Conservation (phyloP, 2,329 filamentous ascomycete species). For the Fusarium veterinarium region DNA sequence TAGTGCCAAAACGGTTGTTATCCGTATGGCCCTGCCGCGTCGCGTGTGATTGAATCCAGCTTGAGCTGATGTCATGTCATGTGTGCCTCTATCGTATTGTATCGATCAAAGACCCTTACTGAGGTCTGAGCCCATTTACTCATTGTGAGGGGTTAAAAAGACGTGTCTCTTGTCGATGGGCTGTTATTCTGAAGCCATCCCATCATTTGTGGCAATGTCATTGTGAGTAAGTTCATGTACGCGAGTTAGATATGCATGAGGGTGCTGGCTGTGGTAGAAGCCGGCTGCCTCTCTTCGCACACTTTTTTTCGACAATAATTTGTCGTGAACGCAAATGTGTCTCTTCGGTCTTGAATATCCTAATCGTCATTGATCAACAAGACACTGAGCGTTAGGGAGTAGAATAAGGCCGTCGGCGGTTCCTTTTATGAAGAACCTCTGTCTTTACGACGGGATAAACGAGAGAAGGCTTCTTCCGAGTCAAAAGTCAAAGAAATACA, state of each 20-base stretch:
- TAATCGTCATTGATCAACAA: slow-evolving; percentile 9
- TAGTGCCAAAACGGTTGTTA: slow-evolving; percentile 21
- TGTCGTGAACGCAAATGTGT: neutral
- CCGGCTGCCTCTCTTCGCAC: slow-evolving; percentile 4
- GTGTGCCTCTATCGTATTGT: neutral
- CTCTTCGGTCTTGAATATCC: slow-evolving; percentile 27
- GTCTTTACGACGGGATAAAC: neutral
- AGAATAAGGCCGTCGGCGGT: slow-evolving; percentile 18
- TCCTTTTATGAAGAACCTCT: slow-evolving; percentile 18
- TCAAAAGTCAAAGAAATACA: neutral
- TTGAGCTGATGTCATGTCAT: slow-evolving; percentile 38
- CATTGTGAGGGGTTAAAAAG: slow-evolving; percentile 1
- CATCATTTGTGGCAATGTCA: neutral
- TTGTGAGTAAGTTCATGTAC: slow-evolving; percentile 10
- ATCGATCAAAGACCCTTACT: slow-evolving; percentile 17
- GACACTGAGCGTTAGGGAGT: slow-evolving; percentile 12
- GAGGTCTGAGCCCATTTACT: slow-evolving; percentile 10
- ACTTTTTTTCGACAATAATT: neutral
- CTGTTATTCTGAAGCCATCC: slow-evolving; percentile 15
- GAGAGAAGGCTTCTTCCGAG: neutral
- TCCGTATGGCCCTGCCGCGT: slow-evolving; percentile 23
- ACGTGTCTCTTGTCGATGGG: slow-evolving; percentile 24
- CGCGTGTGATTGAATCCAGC: slow-evolving; percentile 23
- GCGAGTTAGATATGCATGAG: slow-evolving; percentile 1
- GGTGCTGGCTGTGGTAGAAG: neutral